Evolutionary conservation across 768 basidiomycete genomes (phyloP).

Genomic region (Phylloporus scabripes): DNA sequence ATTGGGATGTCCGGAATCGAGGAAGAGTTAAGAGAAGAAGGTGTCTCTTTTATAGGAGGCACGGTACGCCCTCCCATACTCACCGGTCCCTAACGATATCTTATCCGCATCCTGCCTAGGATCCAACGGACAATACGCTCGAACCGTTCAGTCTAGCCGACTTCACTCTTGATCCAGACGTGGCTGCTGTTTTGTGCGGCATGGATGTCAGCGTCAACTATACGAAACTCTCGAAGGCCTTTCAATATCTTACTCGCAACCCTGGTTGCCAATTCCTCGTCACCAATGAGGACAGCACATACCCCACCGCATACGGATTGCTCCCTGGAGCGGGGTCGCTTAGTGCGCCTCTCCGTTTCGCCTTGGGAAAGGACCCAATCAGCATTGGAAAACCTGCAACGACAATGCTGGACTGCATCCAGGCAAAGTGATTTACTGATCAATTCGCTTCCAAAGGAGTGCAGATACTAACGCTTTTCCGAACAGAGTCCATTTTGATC

Average conservation of each 20-base stretch:
- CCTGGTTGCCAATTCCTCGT: slow-evolving; percentile 77
- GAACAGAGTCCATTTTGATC: slow-evolving; percentile 78
- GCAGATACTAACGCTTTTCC: slow-evolving; percentile 7
- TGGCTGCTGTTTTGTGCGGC: slow-evolving; percentile 94
- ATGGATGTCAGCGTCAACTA: slow-evolving; percentile 86
- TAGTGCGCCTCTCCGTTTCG: slow-evolving; percentile 74
- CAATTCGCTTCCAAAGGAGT: background rate
- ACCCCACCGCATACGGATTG: slow-evolving; percentile 63
- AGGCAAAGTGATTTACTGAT: slow-evolving; percentile 49
- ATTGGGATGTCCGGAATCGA: slow-evolving; percentile 90
- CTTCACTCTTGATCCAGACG: slow-evolving; percentile 69
- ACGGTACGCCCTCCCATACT: slow-evolving; percentile 49
- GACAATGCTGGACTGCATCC: slow-evolving; percentile 92
- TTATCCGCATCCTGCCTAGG: slow-evolving; percentile 40
- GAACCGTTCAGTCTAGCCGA: slow-evolving; percentile 59
- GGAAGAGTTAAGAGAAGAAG: slow-evolving; percentile 88
- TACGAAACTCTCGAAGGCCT: slow-evolving; percentile 90
- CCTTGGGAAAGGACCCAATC: slow-evolving; percentile 64
- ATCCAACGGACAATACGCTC: slow-evolving; percentile 77
- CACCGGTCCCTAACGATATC: background rate
- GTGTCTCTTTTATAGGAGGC: slow-evolving; percentile 74
- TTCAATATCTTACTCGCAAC: slow-evolving; percentile 81
- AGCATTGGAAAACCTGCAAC: slow-evolving; percentile 87
- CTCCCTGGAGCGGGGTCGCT: slow-evolving; percentile 85
- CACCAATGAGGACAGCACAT: slow-evolving; percentile 93